phyloP scores from a whole-genome alignment of 495 filamentous ascomycete genomes.

The Tuber umbilicatum region DNA sequence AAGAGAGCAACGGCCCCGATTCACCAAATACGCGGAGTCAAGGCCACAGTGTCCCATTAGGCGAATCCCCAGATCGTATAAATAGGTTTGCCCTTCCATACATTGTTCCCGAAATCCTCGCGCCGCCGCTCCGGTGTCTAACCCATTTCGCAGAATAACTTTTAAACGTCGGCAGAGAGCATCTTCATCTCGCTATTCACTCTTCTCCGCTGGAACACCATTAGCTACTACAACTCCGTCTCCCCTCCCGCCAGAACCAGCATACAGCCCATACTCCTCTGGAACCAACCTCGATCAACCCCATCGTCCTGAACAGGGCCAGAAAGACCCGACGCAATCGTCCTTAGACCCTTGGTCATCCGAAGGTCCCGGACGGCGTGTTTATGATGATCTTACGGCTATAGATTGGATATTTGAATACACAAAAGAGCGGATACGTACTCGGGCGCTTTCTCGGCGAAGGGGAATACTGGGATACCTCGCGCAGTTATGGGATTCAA shows the following conservation, averaged over 20 bases:
- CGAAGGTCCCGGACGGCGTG: constrained; percentile 81
- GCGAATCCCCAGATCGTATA: constrained; percentile 7
- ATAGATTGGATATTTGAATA: constrained; percentile 99
- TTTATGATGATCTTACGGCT: constrained; percentile 94
- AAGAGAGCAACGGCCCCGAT: constrained; percentile 10
- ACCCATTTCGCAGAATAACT: constrained; percentile 20
- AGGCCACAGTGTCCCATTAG: constrained; percentile 1
- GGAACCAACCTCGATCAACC: constrained; percentile 13
- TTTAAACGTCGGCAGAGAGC: constrained; percentile 37
- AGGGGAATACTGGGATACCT: constrained; percentile 67
- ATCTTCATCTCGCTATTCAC: constrained; percentile 24
- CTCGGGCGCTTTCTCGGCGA: constrained; percentile 64
- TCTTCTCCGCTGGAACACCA: constrained; percentile 22
- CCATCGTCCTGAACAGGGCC: constrained; percentile 5
- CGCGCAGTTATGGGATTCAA: constrained; percentile 66
- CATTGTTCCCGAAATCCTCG: background rate
- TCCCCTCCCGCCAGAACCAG: constrained; percentile 25
- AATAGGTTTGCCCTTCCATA: constrained; percentile 6
- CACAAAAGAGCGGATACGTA: constrained; percentile 86
- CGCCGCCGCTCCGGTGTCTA: background rate
- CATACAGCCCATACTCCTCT: constrained; percentile 27
- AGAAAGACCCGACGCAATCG: constrained; percentile 17
- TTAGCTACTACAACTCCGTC: constrained; percentile 1
- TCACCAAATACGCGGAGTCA: constrained; percentile 11
- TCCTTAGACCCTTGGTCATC: constrained; percentile 68